A percentile compares a stretch with the other conserved stretches of the same genome.
phyloP scores from a whole-genome alignment of 768 basidiomycete genomes.

The Suillus subalutaceus region DNA sequence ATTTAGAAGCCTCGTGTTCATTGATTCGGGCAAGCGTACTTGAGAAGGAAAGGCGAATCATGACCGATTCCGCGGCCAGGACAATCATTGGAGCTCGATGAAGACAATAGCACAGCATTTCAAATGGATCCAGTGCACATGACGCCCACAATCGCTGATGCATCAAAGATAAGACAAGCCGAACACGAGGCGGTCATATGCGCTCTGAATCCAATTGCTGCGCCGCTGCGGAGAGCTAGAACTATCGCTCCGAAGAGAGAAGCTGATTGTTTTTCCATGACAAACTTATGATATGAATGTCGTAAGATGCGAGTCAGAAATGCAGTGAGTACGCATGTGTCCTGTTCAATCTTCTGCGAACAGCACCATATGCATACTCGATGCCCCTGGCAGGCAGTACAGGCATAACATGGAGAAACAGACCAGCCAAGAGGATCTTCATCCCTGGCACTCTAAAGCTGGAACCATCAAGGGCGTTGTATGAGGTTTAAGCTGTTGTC shows the following conservation, averaged over 20 bases:
- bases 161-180: not conserved
- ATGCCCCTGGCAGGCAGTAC: not conserved
- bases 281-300: not conserved
- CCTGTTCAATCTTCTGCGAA: not conserved
- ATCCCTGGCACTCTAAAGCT: not conserved
- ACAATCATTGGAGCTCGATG: not conserved
- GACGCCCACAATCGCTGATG: not conserved
- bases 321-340: not conserved
- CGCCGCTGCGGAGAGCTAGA: not conserved
- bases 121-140: not conserved
- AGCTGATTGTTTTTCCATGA: not conserved
- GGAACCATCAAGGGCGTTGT: not conserved
- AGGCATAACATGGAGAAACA: not conserved
- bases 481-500: not conserved
- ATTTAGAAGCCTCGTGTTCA: not conserved
- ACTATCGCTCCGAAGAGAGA: not conserved
- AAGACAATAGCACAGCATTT: not conserved
- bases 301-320: not conserved
- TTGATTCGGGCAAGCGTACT: not conserved
- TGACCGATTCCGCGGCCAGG: not conserved
- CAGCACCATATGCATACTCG: not conserved
- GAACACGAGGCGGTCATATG: constrained; percentile 2
- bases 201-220: not conserved
- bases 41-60: not conserved
- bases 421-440: not conserved